Base-by-base conservation (phyloP, 1,284 basidiomycete genomes). In the Cutaneotrichosporon daszewskae region DNA sequence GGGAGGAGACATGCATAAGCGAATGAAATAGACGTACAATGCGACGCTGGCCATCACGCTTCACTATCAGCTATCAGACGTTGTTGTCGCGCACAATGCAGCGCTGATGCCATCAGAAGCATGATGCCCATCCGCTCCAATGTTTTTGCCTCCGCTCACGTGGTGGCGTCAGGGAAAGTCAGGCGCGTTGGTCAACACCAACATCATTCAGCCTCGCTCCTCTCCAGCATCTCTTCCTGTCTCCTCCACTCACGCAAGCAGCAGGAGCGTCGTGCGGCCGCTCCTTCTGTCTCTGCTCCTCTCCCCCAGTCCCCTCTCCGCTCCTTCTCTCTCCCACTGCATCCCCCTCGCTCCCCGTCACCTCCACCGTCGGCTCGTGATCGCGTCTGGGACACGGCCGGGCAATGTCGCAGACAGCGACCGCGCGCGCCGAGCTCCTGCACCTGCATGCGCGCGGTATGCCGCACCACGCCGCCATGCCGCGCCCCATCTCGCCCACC, bases 321-420 rank as follows among this genome's bases (percentile, higher is more conserved):
- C 13, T 27, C 26, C 26, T 27, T 27, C 8, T 14, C 26, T 14
- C 23, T 11, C 23, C 19, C 29, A 10, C 18, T 25, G 3, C 32
- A 13, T 26, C 17, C 13, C 14, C 32, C 29, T n/a, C 14, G 5
- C 24, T 6, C 34, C 2, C 34, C 34, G 16, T 18, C 7, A n/a
- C 34, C 23, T 6, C 10, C 17, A 20, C 29, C 37, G 12, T 16
- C 36, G 11, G 5, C 32, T 18, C 32, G 5, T 27, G 10, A 25
- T n/a, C n/a, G n/a, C n/a, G n/a, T 9, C 31, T n/a, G 16, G 25
- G 16, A 11, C 39, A 14, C 14, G 31, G 23, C 18, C 23, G 36
- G 43, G 32, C 35, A 27, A 57, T 57, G 51, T 52, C 49, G 24
- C 51, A 53, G 28, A 41, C 51, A 44, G 51, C 51, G 18, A 48